Conservation (phyloP, 306 rosid genomes). For the Delonix regia region DNA sequence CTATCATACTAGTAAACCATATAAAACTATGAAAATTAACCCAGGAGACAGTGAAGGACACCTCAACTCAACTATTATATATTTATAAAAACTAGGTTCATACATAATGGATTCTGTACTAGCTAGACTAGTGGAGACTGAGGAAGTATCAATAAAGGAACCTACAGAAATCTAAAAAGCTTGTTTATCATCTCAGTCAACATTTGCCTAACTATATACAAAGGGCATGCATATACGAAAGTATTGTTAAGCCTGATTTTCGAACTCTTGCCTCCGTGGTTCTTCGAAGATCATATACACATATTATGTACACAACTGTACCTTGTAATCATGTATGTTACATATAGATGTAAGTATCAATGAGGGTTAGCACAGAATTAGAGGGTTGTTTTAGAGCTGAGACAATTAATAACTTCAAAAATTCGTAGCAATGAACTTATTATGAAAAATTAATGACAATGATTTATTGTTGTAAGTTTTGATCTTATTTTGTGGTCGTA, state of each 20-base stretch:
- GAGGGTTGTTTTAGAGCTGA: constrained; percentile 1
- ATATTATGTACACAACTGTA: not conserved
- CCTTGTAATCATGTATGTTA: not conserved
- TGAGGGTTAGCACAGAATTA: not conserved
- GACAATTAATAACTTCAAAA: constrained; percentile 7
- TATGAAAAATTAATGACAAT: not conserved
- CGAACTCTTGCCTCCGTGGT: not conserved
- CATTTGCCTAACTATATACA: not conserved
- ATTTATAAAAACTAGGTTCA: not conserved
- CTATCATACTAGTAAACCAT: not conserved
- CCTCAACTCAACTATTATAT: not conserved
- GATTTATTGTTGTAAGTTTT: not conserved
- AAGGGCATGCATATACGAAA: not conserved
- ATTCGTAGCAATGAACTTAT: not conserved
- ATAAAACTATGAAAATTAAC: not conserved
- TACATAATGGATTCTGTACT: not conserved
- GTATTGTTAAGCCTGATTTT: not conserved
- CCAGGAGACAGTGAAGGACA: not conserved
- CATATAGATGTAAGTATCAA: not conserved
- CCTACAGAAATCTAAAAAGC: not conserved
- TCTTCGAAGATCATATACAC: not conserved
- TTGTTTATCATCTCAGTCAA: not conserved
- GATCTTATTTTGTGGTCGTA: not conserved
- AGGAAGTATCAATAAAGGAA: not conserved
- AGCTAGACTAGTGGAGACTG: not conserved